phyloP scores from a whole-genome alignment of 441 rosid genomes.

The Erodium chrysanthum region DNA sequence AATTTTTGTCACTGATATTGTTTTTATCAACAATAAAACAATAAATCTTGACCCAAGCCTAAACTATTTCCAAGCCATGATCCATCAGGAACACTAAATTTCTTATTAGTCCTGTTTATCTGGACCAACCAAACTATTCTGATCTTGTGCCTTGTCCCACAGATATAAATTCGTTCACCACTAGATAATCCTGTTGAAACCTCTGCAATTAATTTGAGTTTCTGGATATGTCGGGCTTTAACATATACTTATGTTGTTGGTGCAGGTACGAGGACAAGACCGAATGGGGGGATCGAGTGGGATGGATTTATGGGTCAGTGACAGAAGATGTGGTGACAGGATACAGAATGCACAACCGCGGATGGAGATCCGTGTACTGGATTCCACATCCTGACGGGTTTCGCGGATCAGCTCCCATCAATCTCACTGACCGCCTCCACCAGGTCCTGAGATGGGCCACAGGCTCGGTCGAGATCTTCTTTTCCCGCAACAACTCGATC shows the following conservation, averaged over 20 bases:
- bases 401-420: slow-evolving; percentile 61
- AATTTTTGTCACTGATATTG: no score
- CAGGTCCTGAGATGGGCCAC: slow-evolving; percentile 82
- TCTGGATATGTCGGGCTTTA: slow-evolving; percentile 22
- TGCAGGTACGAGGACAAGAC: slow-evolving; percentile 54
- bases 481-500: slow-evolving; percentile 60
- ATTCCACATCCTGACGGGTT: slow-evolving; percentile 59
- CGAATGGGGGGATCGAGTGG: slow-evolving; percentile 64
- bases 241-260: neutral
- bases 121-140: no score
- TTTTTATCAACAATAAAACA: no score
- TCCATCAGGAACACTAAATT: no score
- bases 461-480: slow-evolving; percentile 67
- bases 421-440: slow-evolving; percentile 60
- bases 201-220: no score
- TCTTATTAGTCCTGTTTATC: no score
- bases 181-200: no score
- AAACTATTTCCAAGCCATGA: no score
- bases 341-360: slow-evolving; percentile 65
- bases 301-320: slow-evolving; percentile 54
- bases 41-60: no score
- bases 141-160: no score
- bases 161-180: no score
- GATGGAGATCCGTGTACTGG: slow-evolving; percentile 61
- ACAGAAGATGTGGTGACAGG: slow-evolving; percentile 79